Percentiles rank a stretch among this genome's conserved stretches.
Conservation (phyloP, 495 filamentous ascomycete species). For the Aspergillus heteromorphus region DNA sequence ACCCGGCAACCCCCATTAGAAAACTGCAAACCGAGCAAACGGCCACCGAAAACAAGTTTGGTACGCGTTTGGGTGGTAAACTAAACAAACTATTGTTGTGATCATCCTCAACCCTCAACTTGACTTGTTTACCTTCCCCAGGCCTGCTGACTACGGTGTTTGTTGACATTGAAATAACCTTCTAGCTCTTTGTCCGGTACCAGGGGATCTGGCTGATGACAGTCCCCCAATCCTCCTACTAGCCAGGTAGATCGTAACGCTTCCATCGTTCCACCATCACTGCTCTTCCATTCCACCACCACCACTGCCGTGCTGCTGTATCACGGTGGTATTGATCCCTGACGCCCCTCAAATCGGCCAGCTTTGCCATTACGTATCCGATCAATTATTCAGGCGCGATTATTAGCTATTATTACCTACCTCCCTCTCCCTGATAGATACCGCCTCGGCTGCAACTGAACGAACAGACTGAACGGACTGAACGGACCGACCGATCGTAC, state of each 20-base stretch:
- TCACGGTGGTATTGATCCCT: neutral
- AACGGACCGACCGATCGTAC: too few relatives aligned
- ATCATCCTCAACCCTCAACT: neutral
- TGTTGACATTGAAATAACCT: conserved; percentile 4
- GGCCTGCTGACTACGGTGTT: neutral
- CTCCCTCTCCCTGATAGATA: too few relatives aligned
- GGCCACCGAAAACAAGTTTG: too few relatives aligned
- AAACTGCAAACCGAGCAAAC: too few relatives aligned
- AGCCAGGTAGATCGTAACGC: neutral
- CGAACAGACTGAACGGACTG: neutral
- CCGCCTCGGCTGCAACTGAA: neutral
- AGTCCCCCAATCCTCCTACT: too few relatives aligned
- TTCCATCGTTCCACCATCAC: neutral
- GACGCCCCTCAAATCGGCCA: neutral
- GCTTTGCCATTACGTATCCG: conserved; percentile 10
- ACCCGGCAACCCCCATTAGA: too few relatives aligned
- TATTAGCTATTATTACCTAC: neutral
- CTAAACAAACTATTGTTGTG: too few relatives aligned
- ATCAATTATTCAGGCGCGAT: conserved; percentile 8
- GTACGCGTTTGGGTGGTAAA: too few relatives aligned
- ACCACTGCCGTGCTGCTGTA: neutral
- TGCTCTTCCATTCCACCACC: too few relatives aligned
- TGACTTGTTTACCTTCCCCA: neutral
- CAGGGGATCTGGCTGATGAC: neutral
- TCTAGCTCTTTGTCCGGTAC: neutral